A percentile compares a stretch with the other conserved stretches of the same genome.
Conservation (phyloP, 179 eudicot species). For the Camellia oleifera region DNA sequence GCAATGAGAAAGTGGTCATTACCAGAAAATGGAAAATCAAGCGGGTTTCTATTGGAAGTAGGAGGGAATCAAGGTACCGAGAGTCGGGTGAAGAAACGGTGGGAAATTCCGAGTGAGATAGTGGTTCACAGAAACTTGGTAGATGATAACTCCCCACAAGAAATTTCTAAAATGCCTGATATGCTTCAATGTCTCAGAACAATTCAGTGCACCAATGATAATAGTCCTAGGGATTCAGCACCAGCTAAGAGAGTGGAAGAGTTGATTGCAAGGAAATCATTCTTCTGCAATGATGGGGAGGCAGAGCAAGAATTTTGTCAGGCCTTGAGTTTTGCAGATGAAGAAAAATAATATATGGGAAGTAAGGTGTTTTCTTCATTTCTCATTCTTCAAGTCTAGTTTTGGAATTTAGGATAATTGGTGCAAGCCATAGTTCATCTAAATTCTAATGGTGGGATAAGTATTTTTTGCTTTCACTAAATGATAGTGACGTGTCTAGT, state of each 20-base stretch:
- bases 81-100: conserved; percentile 50
- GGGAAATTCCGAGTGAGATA: conserved; percentile 58
- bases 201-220: conserved; percentile 29
- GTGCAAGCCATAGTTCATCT: not conserved
- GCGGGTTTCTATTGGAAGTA: conserved; percentile 16
- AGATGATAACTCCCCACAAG: conserved; percentile 31
- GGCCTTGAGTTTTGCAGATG: conserved; percentile 48
- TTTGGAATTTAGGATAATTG: not conserved
- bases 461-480: conserved; percentile 35
- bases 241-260: conserved; percentile 73
- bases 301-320: conserved; percentile 47
- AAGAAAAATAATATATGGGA: conserved; percentile 22
- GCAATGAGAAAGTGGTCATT: conserved; percentile 69
- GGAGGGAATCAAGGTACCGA: conserved; percentile 23
- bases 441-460: conserved; percentile 15
- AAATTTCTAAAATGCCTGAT: conserved; percentile 34
- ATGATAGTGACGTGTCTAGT: not conserved
- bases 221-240: conserved; percentile 73
- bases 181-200: conserved; percentile 61
- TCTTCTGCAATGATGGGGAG: conserved; percentile 38
- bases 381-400: not conserved
- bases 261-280: conserved; percentile 59
- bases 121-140: conserved; percentile 23
- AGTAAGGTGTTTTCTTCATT: not conserved
- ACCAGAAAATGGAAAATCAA: conserved; percentile 56